These are phyloP conservation scores for Russula abietina DNA, from an alignment of 768 basidiomycete species.

Conservation along the genomic window DNA sequence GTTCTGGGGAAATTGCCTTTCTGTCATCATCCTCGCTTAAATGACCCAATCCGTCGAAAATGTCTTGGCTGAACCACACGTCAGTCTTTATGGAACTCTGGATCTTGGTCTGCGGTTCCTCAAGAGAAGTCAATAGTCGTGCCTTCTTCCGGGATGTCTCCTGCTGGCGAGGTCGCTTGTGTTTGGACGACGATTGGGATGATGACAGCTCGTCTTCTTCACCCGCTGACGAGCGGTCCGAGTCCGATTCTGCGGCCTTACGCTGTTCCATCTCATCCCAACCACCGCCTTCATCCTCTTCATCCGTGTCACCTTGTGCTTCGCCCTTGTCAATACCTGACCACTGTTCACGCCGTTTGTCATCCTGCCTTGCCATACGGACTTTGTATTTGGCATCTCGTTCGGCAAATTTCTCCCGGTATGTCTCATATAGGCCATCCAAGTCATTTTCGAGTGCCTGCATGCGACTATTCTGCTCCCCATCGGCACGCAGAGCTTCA, in stretches of 20 bases:
- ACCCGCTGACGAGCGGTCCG: conserved; percentile 46
- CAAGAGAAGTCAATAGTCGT: conserved; percentile 47
- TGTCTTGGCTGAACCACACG: conserved; percentile 94
- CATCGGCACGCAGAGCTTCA: conserved; percentile 53
- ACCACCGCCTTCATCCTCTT: conserved; percentile 46
- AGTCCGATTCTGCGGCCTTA: conserved; percentile 43
- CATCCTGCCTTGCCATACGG: conserved; percentile 66
- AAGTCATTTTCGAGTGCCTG: conserved; percentile 73
- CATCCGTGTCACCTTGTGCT: conserved; percentile 34
- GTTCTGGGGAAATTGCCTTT: conserved; percentile 26
- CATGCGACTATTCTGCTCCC: conserved; percentile 61
- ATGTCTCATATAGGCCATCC: conserved; percentile 83
- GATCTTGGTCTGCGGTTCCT: conserved; percentile 32
- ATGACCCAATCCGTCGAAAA: conserved; percentile 66
- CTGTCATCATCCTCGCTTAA: conserved; percentile 31
- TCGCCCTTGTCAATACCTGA: conserved; percentile 51
- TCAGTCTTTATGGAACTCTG: conserved; percentile 53
- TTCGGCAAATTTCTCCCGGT: conserved; percentile 72
- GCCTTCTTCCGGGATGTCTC: conserved; percentile 42
- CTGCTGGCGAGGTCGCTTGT: conserved; percentile 32
- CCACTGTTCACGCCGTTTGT: conserved; percentile 78
- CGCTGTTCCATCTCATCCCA: conserved; percentile 60
- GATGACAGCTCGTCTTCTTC: conserved; percentile 34
- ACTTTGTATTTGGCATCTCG: conserved; percentile 84
- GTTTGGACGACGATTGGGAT: conserved; percentile 36